Base-by-base conservation (phyloP, 2,329 filamentous ascomycete species). In the Colletotrichum sp. region DNA sequence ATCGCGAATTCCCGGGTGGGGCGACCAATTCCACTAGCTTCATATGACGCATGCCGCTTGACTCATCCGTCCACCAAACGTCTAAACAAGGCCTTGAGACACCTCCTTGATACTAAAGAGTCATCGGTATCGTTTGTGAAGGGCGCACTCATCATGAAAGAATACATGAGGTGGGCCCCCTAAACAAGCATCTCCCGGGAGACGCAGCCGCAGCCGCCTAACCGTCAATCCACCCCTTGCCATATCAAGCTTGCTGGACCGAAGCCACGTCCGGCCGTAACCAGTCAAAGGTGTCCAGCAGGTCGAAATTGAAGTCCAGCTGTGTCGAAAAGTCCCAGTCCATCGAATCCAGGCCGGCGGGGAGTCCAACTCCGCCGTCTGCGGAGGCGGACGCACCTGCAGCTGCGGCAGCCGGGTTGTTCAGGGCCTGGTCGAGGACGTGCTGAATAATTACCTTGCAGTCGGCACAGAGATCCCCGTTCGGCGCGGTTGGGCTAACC, bases 221-320 rank as follows among this genome's bases (percentile, higher is more conserved):
- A 32, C 59, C 59, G 28, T 22, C 44, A 48, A 48, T 13, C 2
- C 44, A 48, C 44, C 44, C 44, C 10, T 48, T 22, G 26, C 28
- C 30, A 26, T 62, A 48, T 75, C 36, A 75, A 13, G 74, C 57
- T 30, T 76, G 75, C 32, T 76, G 71, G 34, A 48, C 36, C 16
- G 59, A 62, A 13, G 34, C 26, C 7, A 55, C 48, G 32, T 81
- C 81, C 6, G 78, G 79, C 16, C 84, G 78, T 66, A 88, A 78
- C 87, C 87, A 89, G 72, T 88, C 86, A 79, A 88, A 89, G 0
- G 88, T 89, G 76, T 89, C 86, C 2, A 89, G 77, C 39, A 89
- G 81, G 71, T 89, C 87, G 72, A 89, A 88, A 71, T 87, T 87
- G 70, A 89, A 89, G 24, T 84, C 84, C 4, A 68, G 79, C 73